phyloP scores from a whole-genome alignment of 2,329 filamentous ascomycete species.

The Zalaria obscura region DNA sequence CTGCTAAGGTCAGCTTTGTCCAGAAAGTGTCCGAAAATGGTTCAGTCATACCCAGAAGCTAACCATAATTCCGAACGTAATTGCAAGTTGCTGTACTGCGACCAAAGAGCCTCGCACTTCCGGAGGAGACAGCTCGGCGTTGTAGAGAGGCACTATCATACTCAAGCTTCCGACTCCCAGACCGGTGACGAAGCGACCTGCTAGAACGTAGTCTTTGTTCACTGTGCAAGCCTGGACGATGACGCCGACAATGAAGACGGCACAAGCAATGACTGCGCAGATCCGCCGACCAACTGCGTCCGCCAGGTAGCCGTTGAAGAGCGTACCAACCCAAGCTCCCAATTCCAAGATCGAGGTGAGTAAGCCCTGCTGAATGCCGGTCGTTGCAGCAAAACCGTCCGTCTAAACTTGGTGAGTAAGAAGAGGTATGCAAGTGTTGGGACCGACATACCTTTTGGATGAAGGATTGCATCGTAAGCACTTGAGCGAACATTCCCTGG shows the following conservation, averaged over 20 bases:
- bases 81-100: constrained; percentile 48
- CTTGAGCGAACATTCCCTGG: constrained; percentile 13
- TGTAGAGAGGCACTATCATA: constrained; percentile 41
- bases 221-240: constrained; percentile 50
- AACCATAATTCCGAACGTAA: constrained; percentile 38
- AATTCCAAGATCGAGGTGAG: constrained; percentile 10
- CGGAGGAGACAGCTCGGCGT: constrained; percentile 33
- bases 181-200: constrained; percentile 51
- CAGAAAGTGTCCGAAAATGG: neutral
- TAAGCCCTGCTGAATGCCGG: constrained; percentile 9
- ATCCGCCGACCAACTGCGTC: constrained; percentile 6
- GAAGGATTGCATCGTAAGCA: constrained; percentile 13
- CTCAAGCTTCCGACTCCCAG: constrained; percentile 55
- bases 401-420: constrained; percentile 2
- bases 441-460: constrained; percentile 1
- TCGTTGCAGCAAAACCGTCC: constrained; percentile 7
- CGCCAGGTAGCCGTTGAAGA: constrained; percentile 45
- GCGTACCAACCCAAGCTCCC: constrained; percentile 31
- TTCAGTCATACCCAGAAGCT: constrained; percentile 23
- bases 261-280: constrained; percentile 5
- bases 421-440: rapidly evolving
- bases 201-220: constrained; percentile 43
- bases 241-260: constrained; percentile 37
- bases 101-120: constrained; percentile 50
- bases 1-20: constrained; percentile 7